These are phyloP conservation scores for Colletotrichum spaethianum DNA, from an alignment of 2,329 filamentous ascomycete species.

Conservation along the genomic window DNA sequence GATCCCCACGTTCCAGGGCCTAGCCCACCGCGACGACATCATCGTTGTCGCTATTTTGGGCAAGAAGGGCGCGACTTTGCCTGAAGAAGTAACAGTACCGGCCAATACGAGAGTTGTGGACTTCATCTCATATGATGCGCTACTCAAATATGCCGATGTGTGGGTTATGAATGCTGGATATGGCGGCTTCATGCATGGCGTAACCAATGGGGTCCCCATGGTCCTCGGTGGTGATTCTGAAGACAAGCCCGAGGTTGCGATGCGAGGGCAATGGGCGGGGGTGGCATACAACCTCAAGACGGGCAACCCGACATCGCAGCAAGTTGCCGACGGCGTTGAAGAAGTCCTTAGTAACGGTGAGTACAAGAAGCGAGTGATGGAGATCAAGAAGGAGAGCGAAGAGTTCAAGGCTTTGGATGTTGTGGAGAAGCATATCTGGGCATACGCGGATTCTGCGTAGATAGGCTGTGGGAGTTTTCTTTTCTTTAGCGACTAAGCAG, in stretches of 20 bases:
- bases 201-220: slow-evolving; percentile 63
- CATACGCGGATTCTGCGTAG: slow-evolving; percentile 23
- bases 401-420: slow-evolving; percentile 42
- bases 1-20: slow-evolving; percentile 59
- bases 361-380: slow-evolving; percentile 50
- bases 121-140: slow-evolving; percentile 63
- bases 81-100: slow-evolving; percentile 50
- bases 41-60: slow-evolving; percentile 52
- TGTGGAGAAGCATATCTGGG: slow-evolving; percentile 41
- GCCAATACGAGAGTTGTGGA: slow-evolving; percentile 60
- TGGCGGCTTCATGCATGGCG: slow-evolving; percentile 60
- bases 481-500: no score
- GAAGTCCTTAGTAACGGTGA: slow-evolving; percentile 47
- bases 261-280: slow-evolving; percentile 59
- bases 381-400: slow-evolving; percentile 53
- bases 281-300: slow-evolving; percentile 61
- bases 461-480: neutral
- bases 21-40: slow-evolving; percentile 57
- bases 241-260: slow-evolving; percentile 59
- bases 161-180: slow-evolving; percentile 66
- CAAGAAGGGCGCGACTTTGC: slow-evolving; percentile 44
- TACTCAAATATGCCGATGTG: slow-evolving; percentile 59
- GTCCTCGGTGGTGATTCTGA: slow-evolving; percentile 60
- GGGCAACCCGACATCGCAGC: slow-evolving; percentile 48
- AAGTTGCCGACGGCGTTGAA: slow-evolving; percentile 50